phyloP scores from a whole-genome alignment of 2,329 filamentous ascomycete species.

The Sclerotinia subarctica region DNA sequence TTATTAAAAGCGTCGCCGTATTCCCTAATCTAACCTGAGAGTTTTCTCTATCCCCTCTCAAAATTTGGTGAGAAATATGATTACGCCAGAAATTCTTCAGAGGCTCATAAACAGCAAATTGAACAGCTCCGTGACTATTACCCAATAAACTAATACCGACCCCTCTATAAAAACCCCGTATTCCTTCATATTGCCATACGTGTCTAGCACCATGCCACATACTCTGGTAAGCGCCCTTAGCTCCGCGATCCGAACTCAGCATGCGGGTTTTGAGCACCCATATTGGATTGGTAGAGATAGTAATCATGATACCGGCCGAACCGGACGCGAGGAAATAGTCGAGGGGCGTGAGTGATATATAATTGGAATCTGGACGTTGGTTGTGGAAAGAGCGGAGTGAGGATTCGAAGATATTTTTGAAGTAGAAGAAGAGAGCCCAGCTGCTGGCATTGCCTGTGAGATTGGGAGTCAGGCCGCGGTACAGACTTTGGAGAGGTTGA shows the following conservation, averaged over 20 bases:
- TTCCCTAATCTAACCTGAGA: slow-evolving; percentile 31
- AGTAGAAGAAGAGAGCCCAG: slow-evolving; percentile 91
- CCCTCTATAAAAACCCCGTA: slow-evolving; percentile 82
- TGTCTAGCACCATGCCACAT: slow-evolving; percentile 68
- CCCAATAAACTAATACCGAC: slow-evolving; percentile 79
- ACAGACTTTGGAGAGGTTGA: slow-evolving; percentile 66
- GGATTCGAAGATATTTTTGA: slow-evolving; percentile 56
- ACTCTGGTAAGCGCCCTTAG: slow-evolving; percentile 75
- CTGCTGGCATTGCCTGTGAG: slow-evolving; percentile 84
- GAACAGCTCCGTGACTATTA: slow-evolving; percentile 87
- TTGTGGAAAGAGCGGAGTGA: slow-evolving; percentile 35
- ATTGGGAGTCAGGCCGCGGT: slow-evolving; percentile 87
- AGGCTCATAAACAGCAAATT: slow-evolving; percentile 92
- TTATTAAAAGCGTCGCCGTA: slow-evolving; percentile 69
- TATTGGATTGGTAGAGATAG: slow-evolving; percentile 85
- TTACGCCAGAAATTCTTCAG: slow-evolving; percentile 49
- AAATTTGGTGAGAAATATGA: slow-evolving; percentile 46
- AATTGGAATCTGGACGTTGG: slow-evolving; percentile 20
- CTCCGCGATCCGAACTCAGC: slow-evolving; percentile 75
- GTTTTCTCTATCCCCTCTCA: slow-evolving; percentile 30
- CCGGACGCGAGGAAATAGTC: slow-evolving; percentile 82
- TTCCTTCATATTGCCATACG: slow-evolving; percentile 69
- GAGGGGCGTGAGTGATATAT: slow-evolving; percentile 33
- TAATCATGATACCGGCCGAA: slow-evolving; percentile 68
- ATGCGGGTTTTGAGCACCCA: slow-evolving; percentile 99